Conservation (phyloP, 441 rosid genomes). For the Syzygium syzygioides region DNA sequence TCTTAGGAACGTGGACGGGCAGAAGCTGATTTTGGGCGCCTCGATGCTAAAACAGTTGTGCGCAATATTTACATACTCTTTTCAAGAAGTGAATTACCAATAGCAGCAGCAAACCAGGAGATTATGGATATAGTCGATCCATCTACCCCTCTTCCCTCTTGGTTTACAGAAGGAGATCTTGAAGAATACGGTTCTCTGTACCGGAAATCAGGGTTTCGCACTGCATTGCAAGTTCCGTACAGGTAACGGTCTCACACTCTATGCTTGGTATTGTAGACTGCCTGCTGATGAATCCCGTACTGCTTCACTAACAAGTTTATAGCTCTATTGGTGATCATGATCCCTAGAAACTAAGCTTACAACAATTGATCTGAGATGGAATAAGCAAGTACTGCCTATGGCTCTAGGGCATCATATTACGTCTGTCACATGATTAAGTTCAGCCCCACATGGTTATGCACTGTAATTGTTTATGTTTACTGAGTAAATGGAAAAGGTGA, state of each 20-base stretch:
- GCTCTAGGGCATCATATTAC: not conserved
- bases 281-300: not conserved
- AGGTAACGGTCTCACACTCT: slow-evolving; percentile 18
- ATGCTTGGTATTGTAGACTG: not conserved
- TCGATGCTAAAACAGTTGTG: slow-evolving; percentile 46
- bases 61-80: slow-evolving; percentile 42
- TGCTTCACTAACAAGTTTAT: not conserved
- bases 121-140: slow-evolving; percentile 49
- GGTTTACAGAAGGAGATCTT: slow-evolving; percentile 53
- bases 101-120: slow-evolving; percentile 43
- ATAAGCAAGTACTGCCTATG: not conserved
- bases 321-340: not conserved
- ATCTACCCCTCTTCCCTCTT: slow-evolving; percentile 48
- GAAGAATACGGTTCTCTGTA: slow-evolving; percentile 34
- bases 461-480: not conserved
- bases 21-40: slow-evolving; percentile 50
- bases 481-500: not conserved
- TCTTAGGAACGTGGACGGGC: slow-evolving; percentile 45
- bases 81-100: slow-evolving; percentile 42
- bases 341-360: not conserved
- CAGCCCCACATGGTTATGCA: not conserved
- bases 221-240: slow-evolving; percentile 47
- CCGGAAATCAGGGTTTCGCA: slow-evolving; percentile 41
- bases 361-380: not conserved
- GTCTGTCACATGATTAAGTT: not conserved